Evolutionary conservation across 208 protist species (phyloP).

Genomic region (Leishmania aethiopica): DNA sequence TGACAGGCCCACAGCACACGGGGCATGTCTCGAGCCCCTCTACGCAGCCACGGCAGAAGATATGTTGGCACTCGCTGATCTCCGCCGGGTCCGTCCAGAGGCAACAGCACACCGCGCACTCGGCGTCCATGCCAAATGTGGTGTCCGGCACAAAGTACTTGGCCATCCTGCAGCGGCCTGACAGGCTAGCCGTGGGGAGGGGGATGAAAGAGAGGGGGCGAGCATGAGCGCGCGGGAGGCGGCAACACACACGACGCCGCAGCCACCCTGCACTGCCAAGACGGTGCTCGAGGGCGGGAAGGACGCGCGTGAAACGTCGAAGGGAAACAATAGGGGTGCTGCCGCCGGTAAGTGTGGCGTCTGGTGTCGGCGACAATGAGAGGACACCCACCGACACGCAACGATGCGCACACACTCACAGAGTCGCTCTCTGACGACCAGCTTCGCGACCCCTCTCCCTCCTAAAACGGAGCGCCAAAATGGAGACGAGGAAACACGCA

Average conservation of each 20-base stretch:
- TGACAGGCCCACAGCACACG: constrained; percentile 40
- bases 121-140: constrained; percentile 42
- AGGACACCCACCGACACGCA: not conserved
- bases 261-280: not conserved
- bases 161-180: constrained; percentile 18
- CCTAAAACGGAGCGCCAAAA: not conserved
- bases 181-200: not conserved
- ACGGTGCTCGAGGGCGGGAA: not conserved
- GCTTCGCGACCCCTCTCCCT: not conserved
- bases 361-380: not conserved
- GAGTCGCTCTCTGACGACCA: not conserved
- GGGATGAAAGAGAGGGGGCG: not conserved
- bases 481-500: not conserved
- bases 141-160: constrained; percentile 55
- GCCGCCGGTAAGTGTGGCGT: not conserved
- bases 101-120: constrained; percentile 51
- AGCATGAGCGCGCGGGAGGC: not conserved
- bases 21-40: constrained; percentile 45
- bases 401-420: not conserved
- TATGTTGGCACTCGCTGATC: constrained; percentile 54
- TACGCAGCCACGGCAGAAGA: constrained; percentile 58
- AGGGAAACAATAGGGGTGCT: not conserved
- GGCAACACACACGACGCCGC: not conserved
- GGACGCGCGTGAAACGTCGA: not conserved
- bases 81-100: constrained; percentile 55